Conservation (phyloP, 1,139 yeast species). For the Suhomyces yuchorum region DNA sequence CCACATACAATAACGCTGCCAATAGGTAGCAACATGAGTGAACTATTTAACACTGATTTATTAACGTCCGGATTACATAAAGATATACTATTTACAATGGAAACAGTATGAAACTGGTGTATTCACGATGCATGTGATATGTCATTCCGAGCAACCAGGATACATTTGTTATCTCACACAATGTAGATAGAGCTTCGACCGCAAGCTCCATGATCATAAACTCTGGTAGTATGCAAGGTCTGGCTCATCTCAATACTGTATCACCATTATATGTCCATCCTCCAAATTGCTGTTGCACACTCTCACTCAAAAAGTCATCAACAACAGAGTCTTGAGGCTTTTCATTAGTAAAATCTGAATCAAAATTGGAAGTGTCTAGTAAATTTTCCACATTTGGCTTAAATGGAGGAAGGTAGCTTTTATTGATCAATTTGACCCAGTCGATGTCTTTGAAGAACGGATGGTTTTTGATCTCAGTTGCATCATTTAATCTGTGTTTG, state of each 20-base stretch:
- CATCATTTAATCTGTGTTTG: conserved; percentile 74
- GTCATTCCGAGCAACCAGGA: too few species aligned
- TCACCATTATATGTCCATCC: conserved; percentile 97
- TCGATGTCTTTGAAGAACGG: conserved; percentile 88
- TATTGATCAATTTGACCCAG: conserved; percentile 81
- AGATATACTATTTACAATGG: neutral
- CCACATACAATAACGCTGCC: conserved; percentile 44
- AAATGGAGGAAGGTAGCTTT: conserved; percentile 93
- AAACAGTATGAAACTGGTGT: neutral
- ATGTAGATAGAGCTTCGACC: too few species aligned
- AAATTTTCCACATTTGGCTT: conserved; percentile 89
- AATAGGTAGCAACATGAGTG: conserved; percentile 22
- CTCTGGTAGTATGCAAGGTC: neutral
- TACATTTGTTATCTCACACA: too few species aligned
- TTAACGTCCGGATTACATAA: neutral
- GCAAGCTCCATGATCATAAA: too few species aligned
- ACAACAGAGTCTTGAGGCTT: conserved; percentile 95
- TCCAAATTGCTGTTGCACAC: conserved; percentile 95
- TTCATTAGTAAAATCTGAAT: conserved; percentile 88
- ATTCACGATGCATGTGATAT: neutral
- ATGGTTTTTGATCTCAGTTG: conserved; percentile 81
- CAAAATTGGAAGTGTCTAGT: conserved; percentile 89
- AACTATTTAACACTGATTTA: neutral
- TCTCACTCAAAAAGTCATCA: conserved; percentile 83
- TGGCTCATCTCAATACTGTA: conserved; percentile 18